Evolutionary conservation across 2,329 filamentous ascomycete genomes (phyloP).

Genomic region (Pseudogymnoascus sp.): DNA sequence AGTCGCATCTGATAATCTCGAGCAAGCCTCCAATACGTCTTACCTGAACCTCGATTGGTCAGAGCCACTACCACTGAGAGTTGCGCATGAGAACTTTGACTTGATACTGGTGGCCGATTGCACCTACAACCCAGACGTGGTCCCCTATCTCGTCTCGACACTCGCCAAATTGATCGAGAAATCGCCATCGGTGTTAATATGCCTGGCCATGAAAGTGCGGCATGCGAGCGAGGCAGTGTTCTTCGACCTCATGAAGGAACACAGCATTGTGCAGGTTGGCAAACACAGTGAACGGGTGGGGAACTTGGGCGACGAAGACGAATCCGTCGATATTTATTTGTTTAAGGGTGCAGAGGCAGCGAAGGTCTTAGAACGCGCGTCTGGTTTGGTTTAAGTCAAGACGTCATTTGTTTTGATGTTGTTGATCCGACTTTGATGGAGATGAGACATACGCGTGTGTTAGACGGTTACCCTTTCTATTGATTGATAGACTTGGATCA

Average conservation of each 20-base stretch:
- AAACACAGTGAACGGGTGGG: slow-evolving; percentile 4
- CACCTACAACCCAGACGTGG: slow-evolving; percentile 63
- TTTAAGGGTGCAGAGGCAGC: neutral
- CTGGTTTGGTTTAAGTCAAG: neutral
- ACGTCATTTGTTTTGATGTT: slow-evolving; percentile 1
- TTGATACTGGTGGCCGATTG: slow-evolving; percentile 61
- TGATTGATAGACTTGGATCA: neutral
- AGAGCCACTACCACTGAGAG: slow-evolving; percentile 30
- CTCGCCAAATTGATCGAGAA: slow-evolving; percentile 30
- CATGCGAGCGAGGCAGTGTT: slow-evolving; percentile 59
- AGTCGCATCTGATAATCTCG: slow-evolving; percentile 45
- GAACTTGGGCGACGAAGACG: slow-evolving; percentile 10
- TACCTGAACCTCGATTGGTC: slow-evolving; percentile 54
- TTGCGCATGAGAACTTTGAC: slow-evolving; percentile 37
- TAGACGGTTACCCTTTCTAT: neutral
- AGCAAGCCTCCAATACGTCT: slow-evolving; percentile 22
- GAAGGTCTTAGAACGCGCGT: neutral
- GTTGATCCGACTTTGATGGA: neutral
- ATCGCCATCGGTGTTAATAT: slow-evolving; percentile 26
- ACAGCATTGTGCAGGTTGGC: slow-evolving; percentile 24
- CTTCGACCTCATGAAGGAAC: slow-evolving; percentile 48
- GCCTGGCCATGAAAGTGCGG: slow-evolving; percentile 58
- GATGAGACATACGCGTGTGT: neutral
- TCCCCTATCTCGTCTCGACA: slow-evolving; percentile 52
- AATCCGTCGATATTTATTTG: slow-evolving; percentile 17